Evolutionary conservation across 169 alveolate species (phyloP).

Genomic region (Cryptosporidium felis): DNA sequence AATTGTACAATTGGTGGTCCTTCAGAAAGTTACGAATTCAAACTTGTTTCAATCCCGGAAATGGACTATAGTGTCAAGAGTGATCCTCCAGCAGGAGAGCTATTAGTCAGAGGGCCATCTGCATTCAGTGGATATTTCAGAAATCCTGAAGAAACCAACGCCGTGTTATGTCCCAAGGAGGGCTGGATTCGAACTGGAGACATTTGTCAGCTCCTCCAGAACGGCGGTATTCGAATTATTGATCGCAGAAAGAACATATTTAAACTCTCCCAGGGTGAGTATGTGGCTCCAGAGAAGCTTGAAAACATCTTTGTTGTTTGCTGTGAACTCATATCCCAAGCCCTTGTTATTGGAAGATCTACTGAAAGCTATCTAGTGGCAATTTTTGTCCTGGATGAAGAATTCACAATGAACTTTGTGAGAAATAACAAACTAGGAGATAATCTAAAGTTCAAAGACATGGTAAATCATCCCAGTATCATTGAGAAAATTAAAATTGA

Average conservation of each 20-base stretch:
- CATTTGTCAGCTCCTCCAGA: conserved; percentile 83
- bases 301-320: conserved; percentile 64
- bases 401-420: conserved; percentile 61
- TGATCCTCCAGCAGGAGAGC: conserved; percentile 92
- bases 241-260: conserved; percentile 95
- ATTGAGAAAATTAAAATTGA: conserved; percentile 11
- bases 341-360: conserved; percentile 59
- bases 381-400: conserved; percentile 62
- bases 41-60: conserved; percentile 91
- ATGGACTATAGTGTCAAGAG: conserved; percentile 86
- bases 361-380: conserved; percentile 52
- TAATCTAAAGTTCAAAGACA: conserved; percentile 20
- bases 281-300: conserved; percentile 94
- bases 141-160: conserved; percentile 86
- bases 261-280: conserved; percentile 95
- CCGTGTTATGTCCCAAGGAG: conserved; percentile 83
- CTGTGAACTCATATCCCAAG: conserved; percentile 40
- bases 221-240: conserved; percentile 87
- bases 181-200: conserved; percentile 95
- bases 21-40: conserved; percentile 79
- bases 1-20: conserved; percentile 89
- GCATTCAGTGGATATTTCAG: conserved; percentile 90
- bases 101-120: conserved; percentile 87
- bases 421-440: background rate
- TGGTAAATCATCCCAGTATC: conserved; percentile 29